phyloP scores from a whole-genome alignment of 2,329 filamentous ascomycete species.

The Cytospora chrysosperma region DNA sequence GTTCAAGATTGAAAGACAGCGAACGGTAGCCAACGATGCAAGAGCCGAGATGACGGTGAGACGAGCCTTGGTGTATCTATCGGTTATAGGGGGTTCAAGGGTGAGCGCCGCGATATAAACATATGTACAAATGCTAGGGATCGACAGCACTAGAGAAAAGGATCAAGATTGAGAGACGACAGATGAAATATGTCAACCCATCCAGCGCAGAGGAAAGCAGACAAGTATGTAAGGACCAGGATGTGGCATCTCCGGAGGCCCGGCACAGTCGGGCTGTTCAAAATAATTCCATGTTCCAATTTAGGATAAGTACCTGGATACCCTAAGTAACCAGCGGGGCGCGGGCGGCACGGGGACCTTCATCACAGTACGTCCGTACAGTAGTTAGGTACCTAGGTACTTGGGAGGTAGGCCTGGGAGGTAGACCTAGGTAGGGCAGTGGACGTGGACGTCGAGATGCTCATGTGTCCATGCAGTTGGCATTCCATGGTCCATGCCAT shows the following conservation, averaged over 20 bases:
- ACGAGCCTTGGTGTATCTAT: background rate
- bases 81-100: background rate
- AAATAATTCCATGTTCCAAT: background rate
- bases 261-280: conserved; percentile 5
- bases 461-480: too few relatives aligned
- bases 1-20: background rate
- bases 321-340: background rate
- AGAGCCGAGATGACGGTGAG: conserved; percentile 10
- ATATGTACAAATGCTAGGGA: background rate
- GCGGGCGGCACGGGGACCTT: background rate
- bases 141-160: background rate
- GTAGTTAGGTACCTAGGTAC: background rate
- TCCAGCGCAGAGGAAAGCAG: background rate
- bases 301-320: background rate
- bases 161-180: background rate
- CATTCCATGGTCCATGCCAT: too few relatives aligned
- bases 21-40: conserved; percentile 3
- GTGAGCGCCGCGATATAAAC: background rate
- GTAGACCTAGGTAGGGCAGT: background rate
- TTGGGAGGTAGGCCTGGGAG: background rate
- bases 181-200: background rate
- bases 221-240: background rate
- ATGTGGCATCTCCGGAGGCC: conserved; percentile 5
- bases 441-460: too few relatives aligned
- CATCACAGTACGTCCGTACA: too few relatives aligned